Conservation (phyloP, 345 rosid genomes). For the Eucalyptus regnans region DNA sequence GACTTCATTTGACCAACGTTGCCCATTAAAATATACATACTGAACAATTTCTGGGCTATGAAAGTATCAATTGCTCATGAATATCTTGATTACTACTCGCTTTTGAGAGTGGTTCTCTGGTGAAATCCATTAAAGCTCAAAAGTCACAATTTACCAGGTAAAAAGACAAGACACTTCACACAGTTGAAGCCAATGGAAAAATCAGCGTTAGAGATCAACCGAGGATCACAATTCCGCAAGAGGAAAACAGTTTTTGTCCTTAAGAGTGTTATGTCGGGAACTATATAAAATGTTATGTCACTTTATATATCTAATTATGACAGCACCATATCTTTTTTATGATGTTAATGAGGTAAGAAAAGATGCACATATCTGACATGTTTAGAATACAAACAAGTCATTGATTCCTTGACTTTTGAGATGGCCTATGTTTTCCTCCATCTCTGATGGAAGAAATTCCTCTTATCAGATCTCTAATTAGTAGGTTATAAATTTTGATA, state of each 20-base stretch:
- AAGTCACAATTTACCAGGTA: neutral
- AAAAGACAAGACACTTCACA: neutral
- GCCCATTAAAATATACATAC: neutral
- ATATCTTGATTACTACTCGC: neutral
- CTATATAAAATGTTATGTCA: neutral
- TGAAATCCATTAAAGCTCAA: neutral
- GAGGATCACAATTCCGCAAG: neutral
- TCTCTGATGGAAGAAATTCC: neutral
- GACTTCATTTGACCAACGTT: neutral
- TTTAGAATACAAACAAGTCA: neutral
- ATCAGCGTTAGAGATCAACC: neutral
- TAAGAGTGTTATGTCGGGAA: neutral
- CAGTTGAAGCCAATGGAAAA: neutral
- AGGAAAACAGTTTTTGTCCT: neutral
- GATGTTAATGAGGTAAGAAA: neutral
- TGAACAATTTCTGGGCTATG: neutral
- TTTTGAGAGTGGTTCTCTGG: neutral
- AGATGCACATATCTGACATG: neutral
- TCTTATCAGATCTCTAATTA: neutral
- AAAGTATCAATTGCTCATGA: neutral
- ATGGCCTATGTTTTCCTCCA: neutral
- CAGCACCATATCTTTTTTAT: neutral
- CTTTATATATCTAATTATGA: neutral
- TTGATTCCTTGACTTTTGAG: neutral
- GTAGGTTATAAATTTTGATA: neutral